phyloP scores from a whole-genome alignment of 108 stramenopile species.

The Cyclostephanos tholiformis region DNA sequence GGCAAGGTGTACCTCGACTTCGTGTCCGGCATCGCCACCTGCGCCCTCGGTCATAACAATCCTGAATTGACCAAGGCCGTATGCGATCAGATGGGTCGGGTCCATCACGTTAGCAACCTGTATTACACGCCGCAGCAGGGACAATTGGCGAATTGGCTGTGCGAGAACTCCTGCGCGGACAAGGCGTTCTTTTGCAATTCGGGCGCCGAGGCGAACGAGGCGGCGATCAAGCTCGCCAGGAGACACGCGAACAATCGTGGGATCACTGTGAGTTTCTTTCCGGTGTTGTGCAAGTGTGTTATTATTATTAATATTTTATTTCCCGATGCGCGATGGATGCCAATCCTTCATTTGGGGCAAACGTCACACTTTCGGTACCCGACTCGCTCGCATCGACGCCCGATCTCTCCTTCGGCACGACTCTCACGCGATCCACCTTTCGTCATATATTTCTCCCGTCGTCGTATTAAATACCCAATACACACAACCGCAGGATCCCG shows the following conservation, averaged over 20 bases:
- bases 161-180: constrained; percentile 86
- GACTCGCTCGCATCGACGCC: too few relatives aligned
- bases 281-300: too few relatives aligned
- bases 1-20: constrained; percentile 94
- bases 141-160: constrained; percentile 91
- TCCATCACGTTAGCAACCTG: constrained; percentile 94
- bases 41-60: constrained; percentile 93
- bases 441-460: too few relatives aligned
- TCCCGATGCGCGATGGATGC: too few relatives aligned
- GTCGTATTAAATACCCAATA: too few relatives aligned
- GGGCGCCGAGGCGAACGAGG: constrained; percentile 98
- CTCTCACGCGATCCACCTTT: too few relatives aligned
- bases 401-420: too few relatives aligned
- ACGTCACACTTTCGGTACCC: too few relatives aligned
- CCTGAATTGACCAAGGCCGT: constrained; percentile 79
- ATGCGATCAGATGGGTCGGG: constrained; percentile 75
- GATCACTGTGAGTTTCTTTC: constrained; percentile 60
- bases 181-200: constrained; percentile 99
- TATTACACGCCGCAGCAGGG: constrained; percentile 93
- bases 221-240: constrained; percentile 94
- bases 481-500: constrained; percentile 87
- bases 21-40: constrained; percentile 96
- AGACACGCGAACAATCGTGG: constrained; percentile 82
- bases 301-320: too few relatives aligned
- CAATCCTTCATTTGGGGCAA: too few relatives aligned